phyloP scores from a whole-genome alignment of 2,329 filamentous ascomycete genomes.

The Colletotrichum trifolii region DNA sequence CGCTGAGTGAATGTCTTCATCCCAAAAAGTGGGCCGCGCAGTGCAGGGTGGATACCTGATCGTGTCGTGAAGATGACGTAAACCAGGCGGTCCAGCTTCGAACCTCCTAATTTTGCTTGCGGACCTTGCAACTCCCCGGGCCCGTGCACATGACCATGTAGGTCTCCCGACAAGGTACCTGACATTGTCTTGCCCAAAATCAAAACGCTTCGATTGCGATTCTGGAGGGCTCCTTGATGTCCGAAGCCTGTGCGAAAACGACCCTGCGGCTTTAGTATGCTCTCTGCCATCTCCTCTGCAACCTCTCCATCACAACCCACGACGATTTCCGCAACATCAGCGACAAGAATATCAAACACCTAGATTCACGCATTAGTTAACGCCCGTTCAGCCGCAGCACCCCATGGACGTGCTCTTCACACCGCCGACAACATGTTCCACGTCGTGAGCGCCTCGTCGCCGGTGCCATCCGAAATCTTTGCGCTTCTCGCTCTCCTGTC shows the following conservation, averaged over 20 bases:
- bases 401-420: conserved; percentile 30
- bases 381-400: conserved; percentile 16
- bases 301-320: conserved; percentile 8
- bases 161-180: conserved; percentile 13
- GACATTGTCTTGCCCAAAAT: background rate
- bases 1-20: conserved; percentile 16
- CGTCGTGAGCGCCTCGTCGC: conserved; percentile 64
- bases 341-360: background rate
- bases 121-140: conserved; percentile 32
- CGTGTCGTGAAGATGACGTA: conserved; percentile 31
- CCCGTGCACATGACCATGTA: conserved; percentile 34
- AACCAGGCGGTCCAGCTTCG: background rate
- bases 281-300: background rate
- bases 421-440: conserved; percentile 59
- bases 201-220: conserved; percentile 5
- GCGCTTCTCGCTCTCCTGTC: conserved; percentile 76
- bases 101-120: conserved; percentile 13
- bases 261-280: background rate
- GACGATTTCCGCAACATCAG: conserved; percentile 1
- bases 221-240: conserved; percentile 1
- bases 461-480: conserved; percentile 84
- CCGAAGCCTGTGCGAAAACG: conserved; percentile 5
- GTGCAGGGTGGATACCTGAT: conserved; percentile 9
- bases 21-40: conserved; percentile 15
- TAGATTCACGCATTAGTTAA: background rate